Base-by-base conservation (phyloP, 2,329 filamentous ascomycete species). In the Pseudogymnoascus sp. region DNA sequence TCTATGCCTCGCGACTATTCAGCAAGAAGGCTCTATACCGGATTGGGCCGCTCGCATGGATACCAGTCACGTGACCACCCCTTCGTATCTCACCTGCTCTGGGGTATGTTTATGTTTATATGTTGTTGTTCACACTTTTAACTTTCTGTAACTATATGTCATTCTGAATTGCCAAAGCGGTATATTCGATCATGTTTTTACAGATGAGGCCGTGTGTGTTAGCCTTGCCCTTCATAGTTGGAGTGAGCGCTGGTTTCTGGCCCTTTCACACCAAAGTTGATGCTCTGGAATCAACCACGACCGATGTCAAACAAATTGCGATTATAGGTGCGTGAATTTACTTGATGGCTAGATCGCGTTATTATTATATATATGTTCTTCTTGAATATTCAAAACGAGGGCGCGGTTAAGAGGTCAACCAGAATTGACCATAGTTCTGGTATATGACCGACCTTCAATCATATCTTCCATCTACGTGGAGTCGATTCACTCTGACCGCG, bases 281-380 rank as follows among this genome's bases (percentile, higher is more conserved):
- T 45, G 63, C 65, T 59, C 41, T 62, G 39, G 60, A 61, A 58
- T 41, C 52, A 58, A 34, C 66, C 55, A 61, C 61, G 59, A 60
- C 59, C 34, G 60, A 61, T 58, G 61, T 63, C 19, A 70, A 67
- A 61, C 63, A 66, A n/a, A 65, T 71, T 61, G 70, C 70, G 59
- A 69, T 71, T 30, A 70, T 71, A 58, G 69, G 69, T 71, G 65
- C 62, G 69, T 61, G 18, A 64, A 34, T 23, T 26, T 6, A 48
- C 41, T 59, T 26, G 26, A 15, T 48, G 5, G 21, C 8, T 30
- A 10, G 1, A 30, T 12, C 8, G 9, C n/a, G 5, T 19, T 30
- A 18, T 30, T 30, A 30, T 52, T 18, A 7, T 5, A n/a, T 30
- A 30, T 13, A 6, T 3, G 8, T 1, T 30, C 6, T 52, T 12